phyloP scores from a whole-genome alignment of 495 filamentous ascomycete genomes.

The Aspergillus nanangensis region DNA sequence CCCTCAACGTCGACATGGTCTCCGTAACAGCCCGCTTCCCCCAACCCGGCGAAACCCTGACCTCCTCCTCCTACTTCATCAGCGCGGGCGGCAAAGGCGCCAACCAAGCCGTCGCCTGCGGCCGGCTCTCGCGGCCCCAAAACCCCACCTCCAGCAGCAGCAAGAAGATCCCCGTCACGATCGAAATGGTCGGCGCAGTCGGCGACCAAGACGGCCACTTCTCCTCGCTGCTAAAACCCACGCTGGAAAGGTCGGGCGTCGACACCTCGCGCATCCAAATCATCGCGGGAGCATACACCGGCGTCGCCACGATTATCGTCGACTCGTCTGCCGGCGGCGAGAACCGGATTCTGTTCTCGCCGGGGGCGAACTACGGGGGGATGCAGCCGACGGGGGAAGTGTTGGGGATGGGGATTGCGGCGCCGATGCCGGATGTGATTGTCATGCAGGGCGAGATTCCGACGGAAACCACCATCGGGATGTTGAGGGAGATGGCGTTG shows the following conservation, averaged over 20 bases:
- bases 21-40: slow-evolving; percentile 83
- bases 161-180: slow-evolving; percentile 43
- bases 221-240: slow-evolving; percentile 30
- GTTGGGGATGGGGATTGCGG: slow-evolving; percentile 30
- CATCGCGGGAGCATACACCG: slow-evolving; percentile 56
- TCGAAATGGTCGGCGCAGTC: slow-evolving; percentile 81
- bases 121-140: slow-evolving; percentile 53
- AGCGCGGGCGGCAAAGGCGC: slow-evolving; percentile 91
- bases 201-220: slow-evolving; percentile 56
- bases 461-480: slow-evolving; percentile 61
- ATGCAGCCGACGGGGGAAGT: slow-evolving; percentile 38
- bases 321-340: slow-evolving; percentile 73
- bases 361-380: slow-evolving; percentile 70
- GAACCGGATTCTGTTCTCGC: slow-evolving; percentile 80
- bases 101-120: slow-evolving; percentile 87
- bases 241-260: slow-evolving; percentile 57
- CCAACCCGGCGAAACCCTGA: slow-evolving; percentile 80
- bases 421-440: slow-evolving; percentile 56
- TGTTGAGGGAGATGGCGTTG: slow-evolving; percentile 40
- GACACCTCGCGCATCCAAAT: slow-evolving; percentile 51
- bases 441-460: slow-evolving; percentile 91
- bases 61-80: slow-evolving; percentile 67
- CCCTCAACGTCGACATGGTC: slow-evolving; percentile 89
- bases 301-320: slow-evolving; percentile 79
- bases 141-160: slow-evolving; percentile 13